phyloP scores from a whole-genome alignment of 2,329 filamentous ascomycete genomes.

The Talaromyces sp. region DNA sequence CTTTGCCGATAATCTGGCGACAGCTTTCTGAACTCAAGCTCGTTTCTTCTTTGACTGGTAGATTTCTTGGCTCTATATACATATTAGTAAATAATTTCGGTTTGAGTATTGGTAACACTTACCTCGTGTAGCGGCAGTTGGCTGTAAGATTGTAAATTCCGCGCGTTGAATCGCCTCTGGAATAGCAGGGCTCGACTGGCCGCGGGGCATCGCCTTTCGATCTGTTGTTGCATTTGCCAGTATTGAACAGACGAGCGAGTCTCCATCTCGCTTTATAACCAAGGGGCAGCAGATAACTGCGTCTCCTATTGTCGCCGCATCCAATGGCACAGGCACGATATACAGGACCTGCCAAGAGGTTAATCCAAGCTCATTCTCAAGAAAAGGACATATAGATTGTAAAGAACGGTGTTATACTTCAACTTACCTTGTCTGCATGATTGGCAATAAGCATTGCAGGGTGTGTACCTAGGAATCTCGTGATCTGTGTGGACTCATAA shows the following conservation, averaged over 20 bases:
- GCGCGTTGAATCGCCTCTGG: not conserved
- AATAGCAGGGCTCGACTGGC: not conserved
- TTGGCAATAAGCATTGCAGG: constrained; percentile 15
- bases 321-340: constrained; percentile 14
- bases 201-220: not conserved
- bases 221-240: constrained; percentile 14
- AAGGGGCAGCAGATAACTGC: constrained; percentile 15
- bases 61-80: not conserved
- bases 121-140: not conserved
- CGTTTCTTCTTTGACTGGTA: not conserved
- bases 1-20: not conserved
- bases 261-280: constrained; percentile 14
- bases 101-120: not conserved
- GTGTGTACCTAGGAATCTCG: constrained; percentile 15
- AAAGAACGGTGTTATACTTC: not conserved
- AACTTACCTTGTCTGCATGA: constrained; percentile 14
- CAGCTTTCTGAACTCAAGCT: not conserved
- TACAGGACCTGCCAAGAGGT: not conserved
- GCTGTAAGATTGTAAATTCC: not conserved
- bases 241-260: constrained; percentile 17
- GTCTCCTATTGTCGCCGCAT: constrained; percentile 16
- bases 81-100: not conserved
- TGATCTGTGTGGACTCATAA: constrained; percentile 11
- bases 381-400: not conserved
- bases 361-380: not conserved